Base-by-base conservation (phyloP, 257 asterid genomes). In the Verbena officinalis region DNA sequence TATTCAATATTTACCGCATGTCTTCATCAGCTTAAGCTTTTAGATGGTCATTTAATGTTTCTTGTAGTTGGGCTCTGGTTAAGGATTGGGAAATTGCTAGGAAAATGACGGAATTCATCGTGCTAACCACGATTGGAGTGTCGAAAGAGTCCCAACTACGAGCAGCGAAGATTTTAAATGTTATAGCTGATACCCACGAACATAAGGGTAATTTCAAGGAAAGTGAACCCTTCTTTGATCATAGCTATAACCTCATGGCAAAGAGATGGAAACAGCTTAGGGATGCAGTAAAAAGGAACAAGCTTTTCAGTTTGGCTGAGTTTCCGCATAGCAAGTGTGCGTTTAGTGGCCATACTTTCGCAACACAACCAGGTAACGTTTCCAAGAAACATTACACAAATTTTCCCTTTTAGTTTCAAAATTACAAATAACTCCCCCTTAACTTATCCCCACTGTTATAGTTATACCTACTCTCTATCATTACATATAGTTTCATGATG, bases 101-200 rank as follows among this genome's bases (percentile, higher is more conserved):
- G 84, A 87, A 73, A 69, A 89, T 92, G 97, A 84, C 87, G 0
- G 91, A 92, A 4, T 92, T 59, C 67, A 81, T 93, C 34, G 90
- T 87, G 77, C 59, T 93, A 1, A 87, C 71, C 81, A 82, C 91
- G 22, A 93, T 93, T 10, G 98, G 98, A 0, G 95, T 92, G 65
- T 93, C 98, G 15, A 93, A 90, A 71, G 98, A 93, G 65, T 89
- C 98, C 0, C 98, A 93, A 77, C 71, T 84, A 3, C 90, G 98
- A 0, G 95, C 98, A 7, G 89, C 97, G 1, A 93, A 93, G 75
- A 86, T 90, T 21, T 36, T 93, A 19, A 76, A 81, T 20, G 91
- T 83, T 8, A 44, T 93, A 22, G 57, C 86, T 0, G 94, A 85
- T 70, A 61, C 83, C 49, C 87, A 82, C 7, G 83, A 78, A 34